Conservation (phyloP, 441 rosid species). For the Gossypium gossypioides region DNA sequence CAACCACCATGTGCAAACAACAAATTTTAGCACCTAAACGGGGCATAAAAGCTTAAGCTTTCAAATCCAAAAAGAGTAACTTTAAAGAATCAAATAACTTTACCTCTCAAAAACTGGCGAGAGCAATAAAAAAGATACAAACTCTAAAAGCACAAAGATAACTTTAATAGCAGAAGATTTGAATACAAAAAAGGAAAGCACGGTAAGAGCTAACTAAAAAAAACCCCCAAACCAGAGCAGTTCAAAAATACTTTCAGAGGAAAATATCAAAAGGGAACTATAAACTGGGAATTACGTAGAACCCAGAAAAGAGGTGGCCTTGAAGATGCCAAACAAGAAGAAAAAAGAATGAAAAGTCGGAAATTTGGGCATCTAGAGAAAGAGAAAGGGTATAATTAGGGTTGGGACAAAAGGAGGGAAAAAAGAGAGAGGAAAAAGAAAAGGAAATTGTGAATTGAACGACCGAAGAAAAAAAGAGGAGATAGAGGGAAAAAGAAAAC, state of each 20-base stretch:
- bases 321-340: slow-evolving; percentile 6
- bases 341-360: background rate
- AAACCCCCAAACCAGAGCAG: background rate
- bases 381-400: slow-evolving; percentile 10
- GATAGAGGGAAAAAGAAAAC: slow-evolving; percentile 18
- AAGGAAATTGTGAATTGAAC: slow-evolving; percentile 22
- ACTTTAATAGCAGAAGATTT: background rate
- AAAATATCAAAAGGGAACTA: background rate
- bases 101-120: background rate
- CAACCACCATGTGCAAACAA: slow-evolving; percentile 11
- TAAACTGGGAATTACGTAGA: background rate
- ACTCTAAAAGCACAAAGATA: background rate
- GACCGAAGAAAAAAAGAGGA: slow-evolving; percentile 32
- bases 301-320: background rate
- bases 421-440: slow-evolving; percentile 18
- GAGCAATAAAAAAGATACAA: background rate
- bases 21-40: background rate
- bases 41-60: background rate
- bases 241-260: background rate
- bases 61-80: background rate
- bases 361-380: background rate
- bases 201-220: background rate
- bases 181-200: background rate
- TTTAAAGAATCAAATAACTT: background rate
- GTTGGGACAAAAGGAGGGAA: slow-evolving; percentile 39